phyloP scores from a whole-genome alignment of 2,329 filamentous ascomycete species.

The Colletotrichum sp. region DNA sequence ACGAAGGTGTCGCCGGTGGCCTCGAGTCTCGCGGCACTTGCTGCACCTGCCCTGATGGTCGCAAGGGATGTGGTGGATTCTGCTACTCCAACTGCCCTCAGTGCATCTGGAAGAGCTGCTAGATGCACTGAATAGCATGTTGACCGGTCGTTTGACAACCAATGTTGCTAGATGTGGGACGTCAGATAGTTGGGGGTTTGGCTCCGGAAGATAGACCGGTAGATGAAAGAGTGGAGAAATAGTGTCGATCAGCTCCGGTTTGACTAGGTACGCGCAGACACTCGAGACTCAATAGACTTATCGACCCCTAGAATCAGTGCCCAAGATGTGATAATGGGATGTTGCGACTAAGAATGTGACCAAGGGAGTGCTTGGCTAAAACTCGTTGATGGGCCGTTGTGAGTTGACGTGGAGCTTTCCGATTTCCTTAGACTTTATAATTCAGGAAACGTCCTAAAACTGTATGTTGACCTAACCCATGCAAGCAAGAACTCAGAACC shows the following conservation, averaged over 20 bases:
- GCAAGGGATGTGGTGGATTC: background rate
- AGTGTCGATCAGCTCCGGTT: background rate
- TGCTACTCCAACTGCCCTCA: background rate
- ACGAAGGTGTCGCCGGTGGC: background rate
- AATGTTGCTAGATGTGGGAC: background rate
- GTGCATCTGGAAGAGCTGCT: background rate
- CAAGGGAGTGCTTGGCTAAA: background rate
- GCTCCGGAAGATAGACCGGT: background rate
- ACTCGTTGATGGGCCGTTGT: background rate
- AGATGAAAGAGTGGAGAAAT: background rate
- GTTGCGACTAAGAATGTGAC: background rate
- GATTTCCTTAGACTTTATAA: background rate
- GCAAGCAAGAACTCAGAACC: background rate
- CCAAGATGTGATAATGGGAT: background rate
- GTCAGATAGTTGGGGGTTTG: background rate
- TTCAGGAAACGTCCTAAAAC: background rate
- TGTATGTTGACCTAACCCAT: background rate
- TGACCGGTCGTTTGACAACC: background rate
- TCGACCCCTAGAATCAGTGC: background rate
- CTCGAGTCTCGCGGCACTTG: background rate
- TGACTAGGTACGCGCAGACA: background rate
- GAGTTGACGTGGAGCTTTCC: background rate
- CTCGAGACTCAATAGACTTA: background rate
- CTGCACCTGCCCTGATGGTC: background rate
- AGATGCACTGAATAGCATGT: background rate